Evolutionary conservation across 2,329 filamentous ascomycete species (phyloP).

Genomic region (Tolypocladium sp.): DNA sequence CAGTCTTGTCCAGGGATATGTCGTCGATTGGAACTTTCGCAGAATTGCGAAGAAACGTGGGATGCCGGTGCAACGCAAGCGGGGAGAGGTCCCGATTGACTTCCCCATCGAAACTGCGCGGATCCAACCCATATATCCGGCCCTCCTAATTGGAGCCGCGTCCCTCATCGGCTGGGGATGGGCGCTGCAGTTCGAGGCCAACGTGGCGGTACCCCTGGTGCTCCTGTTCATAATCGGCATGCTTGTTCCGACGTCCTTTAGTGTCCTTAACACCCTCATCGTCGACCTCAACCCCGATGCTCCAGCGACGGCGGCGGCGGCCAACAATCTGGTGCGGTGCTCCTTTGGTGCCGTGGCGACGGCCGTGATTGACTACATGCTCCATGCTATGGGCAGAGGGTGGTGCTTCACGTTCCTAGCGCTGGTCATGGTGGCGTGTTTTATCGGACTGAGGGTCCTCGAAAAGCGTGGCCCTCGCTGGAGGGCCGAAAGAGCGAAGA

Average conservation of each 20-base stretch:
- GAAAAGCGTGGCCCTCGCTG: constrained; percentile 38
- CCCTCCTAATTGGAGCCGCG: constrained; percentile 43
- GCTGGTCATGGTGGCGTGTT: constrained; percentile 36
- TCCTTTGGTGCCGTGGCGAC: constrained; percentile 49
- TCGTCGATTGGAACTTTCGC: constrained; percentile 61
- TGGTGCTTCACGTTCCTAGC: constrained; percentile 55
- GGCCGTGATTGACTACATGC: constrained; percentile 50
- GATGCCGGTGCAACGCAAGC: constrained; percentile 50
- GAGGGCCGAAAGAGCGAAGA: constrained; percentile 40
- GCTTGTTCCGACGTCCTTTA: constrained; percentile 52
- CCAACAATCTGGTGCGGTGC: constrained; percentile 56
- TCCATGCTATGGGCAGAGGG: constrained; percentile 45
- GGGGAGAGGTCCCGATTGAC: constrained; percentile 38
- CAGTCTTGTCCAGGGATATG: constrained; percentile 44
- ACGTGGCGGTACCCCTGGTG: constrained; percentile 45
- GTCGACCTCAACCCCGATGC: constrained; percentile 54
- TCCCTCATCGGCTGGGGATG: constrained; percentile 49
- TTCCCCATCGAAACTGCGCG: constrained; percentile 49
- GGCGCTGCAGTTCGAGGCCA: constrained; percentile 40
- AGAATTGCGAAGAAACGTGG: constrained; percentile 54
- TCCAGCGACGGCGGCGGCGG: constrained; percentile 53
- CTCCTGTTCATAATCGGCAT: constrained; percentile 48
- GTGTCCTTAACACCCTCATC: constrained; percentile 52
- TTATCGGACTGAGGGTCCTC: constrained; percentile 40
- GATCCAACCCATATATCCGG: constrained; percentile 43